A percentile compares a stretch with the other conserved stretches of the same genome.
These are phyloP conservation scores for Malus hybrid DNA, from an alignment of 331 rosid genomes.

Conservation along the genomic window DNA sequence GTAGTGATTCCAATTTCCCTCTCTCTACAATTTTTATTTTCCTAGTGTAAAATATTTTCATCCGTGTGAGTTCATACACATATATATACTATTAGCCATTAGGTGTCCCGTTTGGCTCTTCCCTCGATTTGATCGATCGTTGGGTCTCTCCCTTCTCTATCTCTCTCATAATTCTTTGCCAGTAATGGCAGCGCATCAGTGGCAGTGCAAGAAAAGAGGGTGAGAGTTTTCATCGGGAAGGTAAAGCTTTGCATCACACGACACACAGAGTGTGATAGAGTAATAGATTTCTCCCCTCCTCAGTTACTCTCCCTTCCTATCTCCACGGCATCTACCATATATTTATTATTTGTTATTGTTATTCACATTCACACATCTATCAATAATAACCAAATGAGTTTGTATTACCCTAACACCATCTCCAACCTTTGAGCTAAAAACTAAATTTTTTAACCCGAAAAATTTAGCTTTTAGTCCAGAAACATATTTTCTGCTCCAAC, in stretches of 20 bases:
- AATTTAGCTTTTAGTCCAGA: no score
- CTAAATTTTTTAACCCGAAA: no score
- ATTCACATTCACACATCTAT: no score
- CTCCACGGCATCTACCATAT: no score
- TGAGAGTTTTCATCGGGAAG: conserved; percentile 87
- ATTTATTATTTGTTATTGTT: no score
- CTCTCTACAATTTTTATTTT: no score
- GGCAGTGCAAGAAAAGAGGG: conserved; percentile 59
- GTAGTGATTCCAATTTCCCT: conserved; percentile 28
- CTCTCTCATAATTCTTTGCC: conserved; percentile 34
- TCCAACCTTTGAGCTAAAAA: no score
- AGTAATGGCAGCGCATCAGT: conserved; percentile 68
- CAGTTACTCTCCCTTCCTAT: background rate
- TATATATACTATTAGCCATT: background rate
- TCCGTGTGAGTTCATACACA: no score
- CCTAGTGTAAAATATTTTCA: no score
- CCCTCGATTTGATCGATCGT: conserved; percentile 87
- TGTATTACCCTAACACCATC: no score
- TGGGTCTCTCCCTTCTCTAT: conserved; percentile 9
- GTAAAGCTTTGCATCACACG: conserved; percentile 44
- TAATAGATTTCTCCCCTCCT: background rate
- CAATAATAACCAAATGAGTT: no score
- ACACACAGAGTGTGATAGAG: background rate
- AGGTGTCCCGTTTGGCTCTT: conserved; percentile 38
- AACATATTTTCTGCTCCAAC: no score